A percentile compares a stretch with the other conserved stretches of the same genome.
Evolutionary conservation across 148 eudicot genomes (phyloP).

Genomic region (Nyssa sinensis): DNA sequence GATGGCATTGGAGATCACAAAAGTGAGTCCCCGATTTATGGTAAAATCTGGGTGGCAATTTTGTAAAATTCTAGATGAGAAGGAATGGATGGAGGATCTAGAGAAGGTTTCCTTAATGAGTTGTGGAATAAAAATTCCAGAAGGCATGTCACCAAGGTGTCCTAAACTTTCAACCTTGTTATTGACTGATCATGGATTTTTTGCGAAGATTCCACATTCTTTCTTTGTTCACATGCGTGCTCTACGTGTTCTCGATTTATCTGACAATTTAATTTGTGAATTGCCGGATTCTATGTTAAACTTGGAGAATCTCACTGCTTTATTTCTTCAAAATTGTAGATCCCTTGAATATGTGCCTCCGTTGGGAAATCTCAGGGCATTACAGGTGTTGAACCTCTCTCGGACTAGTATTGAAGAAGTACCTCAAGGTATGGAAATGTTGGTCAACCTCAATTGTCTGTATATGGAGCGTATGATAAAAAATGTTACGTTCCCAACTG

Average conservation of each 20-base stretch:
- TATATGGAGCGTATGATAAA: no score
- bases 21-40: no score
- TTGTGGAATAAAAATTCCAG: no score
- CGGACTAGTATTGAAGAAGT: not conserved
- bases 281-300: slow-evolving; percentile 5
- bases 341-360: not conserved
- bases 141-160: no score
- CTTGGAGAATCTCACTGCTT: not conserved
- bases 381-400: not conserved
- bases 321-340: not conserved
- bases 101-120: no score
- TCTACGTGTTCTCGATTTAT: slow-evolving; percentile 4
- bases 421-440: slow-evolving; percentile 8
- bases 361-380: slow-evolving; percentile 1
- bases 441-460: not conserved
- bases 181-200: no score
- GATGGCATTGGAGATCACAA: no score
- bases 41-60: no score
- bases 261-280: not conserved
- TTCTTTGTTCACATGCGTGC: not conserved
- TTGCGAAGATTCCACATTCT: not conserved
- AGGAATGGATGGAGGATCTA: no score
- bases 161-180: no score
- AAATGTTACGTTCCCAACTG: not conserved
- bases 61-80: no score